These are phyloP conservation scores for Diddensiella transvaalensis DNA, from an alignment of 805 yeast genomes.

Conservation along the genomic window DNA sequence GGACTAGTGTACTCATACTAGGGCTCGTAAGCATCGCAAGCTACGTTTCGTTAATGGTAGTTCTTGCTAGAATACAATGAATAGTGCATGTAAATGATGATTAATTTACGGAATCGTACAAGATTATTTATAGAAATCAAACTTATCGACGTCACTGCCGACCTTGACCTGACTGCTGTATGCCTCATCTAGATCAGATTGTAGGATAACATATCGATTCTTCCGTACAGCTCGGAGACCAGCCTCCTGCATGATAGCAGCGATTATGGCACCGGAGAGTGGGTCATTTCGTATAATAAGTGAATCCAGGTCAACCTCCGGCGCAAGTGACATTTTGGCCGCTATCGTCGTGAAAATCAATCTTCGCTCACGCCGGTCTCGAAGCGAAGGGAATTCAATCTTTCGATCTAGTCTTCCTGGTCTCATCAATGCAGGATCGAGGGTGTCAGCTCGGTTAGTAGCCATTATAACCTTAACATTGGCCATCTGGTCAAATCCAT, in stretches of 20 bases:
- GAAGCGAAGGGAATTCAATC: conserved; percentile 92
- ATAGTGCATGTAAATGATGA: too few species aligned
- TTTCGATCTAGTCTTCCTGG: conserved; percentile 98
- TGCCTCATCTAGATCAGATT: conserved; percentile 96
- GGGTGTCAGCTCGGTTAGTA: conserved; percentile 97
- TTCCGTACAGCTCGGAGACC: conserved; percentile 98
- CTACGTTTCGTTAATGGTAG: conserved; percentile 49
- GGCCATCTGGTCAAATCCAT: conserved; percentile 94
- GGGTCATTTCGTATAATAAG: conserved; percentile 95
- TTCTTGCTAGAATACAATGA: conserved; percentile 45
- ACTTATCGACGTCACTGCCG: conserved; percentile 92
- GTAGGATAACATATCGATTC: conserved; percentile 94
- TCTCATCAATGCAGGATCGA: conserved; percentile 96
- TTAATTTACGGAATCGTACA: too few species aligned
- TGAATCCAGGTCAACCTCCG: conserved; percentile 95
- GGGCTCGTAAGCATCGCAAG: conserved; percentile 48
- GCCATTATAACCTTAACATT: conserved; percentile 99
- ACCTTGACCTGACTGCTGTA: conserved; percentile 95
- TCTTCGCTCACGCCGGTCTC: conserved; percentile 97
- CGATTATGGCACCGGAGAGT: conserved; percentile 90
- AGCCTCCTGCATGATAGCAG: conserved; percentile 99
- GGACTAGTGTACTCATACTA: conserved; percentile 54
- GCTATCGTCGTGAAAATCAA: conserved; percentile 94
- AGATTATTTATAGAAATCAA: conserved; percentile 87
- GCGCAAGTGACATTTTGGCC: conserved; percentile 95